Base-by-base conservation (phyloP, 164 flowering plant species). In the Santalum album region DNA sequence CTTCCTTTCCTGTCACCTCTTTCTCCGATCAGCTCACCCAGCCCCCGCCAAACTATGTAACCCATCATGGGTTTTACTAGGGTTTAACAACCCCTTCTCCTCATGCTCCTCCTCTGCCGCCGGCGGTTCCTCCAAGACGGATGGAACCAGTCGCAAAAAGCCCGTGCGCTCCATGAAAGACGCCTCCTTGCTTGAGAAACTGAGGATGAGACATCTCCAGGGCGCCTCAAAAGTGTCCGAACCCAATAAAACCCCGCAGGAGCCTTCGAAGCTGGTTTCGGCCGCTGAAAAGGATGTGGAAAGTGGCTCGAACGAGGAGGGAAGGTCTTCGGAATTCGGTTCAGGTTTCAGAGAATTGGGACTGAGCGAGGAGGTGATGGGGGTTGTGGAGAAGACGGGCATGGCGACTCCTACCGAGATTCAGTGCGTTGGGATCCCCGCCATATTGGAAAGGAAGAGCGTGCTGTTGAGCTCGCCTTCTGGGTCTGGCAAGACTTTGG, bases 341-440 rank as follows among this genome's bases (percentile, higher is more conserved):
- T 36, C 59, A 1, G n/a, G 69, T 23, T 65, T 60, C 26, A 14
- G 34, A 19, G 46, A 51, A 12, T 44, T 66, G 57, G 69, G 69
- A 29, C 51, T 66, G 53, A 43, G 49, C 19, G 54, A 19, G 39
- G 61, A 61, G 58, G 16, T 66, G 46, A 38, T 27, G 11, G 38
- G 18, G 53, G 65, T 49, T 36, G 38, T 34, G 18, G 49, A 44
- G 49, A 50, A 45, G 49, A 45, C 54, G 60, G 69, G 62, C 9
- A 21, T 60, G 11, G 25, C 15, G 26, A 51, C 54, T 39, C 69
- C 69, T 12, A 19, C 51, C 5, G 69, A 66, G 57, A 56, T 66
- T 44, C 65, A 66, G 49, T 60, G 69, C 20, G 49, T 59, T 32
- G 69, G 57, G 25, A 61, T 66, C 16, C 69, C 69, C 0, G 60